A percentile compares a stretch with the other conserved stretches of the same genome.
Evolutionary conservation across 1,284 basidiomycete species (phyloP).

Genomic region (Coniferiporia sulphurascens): DNA sequence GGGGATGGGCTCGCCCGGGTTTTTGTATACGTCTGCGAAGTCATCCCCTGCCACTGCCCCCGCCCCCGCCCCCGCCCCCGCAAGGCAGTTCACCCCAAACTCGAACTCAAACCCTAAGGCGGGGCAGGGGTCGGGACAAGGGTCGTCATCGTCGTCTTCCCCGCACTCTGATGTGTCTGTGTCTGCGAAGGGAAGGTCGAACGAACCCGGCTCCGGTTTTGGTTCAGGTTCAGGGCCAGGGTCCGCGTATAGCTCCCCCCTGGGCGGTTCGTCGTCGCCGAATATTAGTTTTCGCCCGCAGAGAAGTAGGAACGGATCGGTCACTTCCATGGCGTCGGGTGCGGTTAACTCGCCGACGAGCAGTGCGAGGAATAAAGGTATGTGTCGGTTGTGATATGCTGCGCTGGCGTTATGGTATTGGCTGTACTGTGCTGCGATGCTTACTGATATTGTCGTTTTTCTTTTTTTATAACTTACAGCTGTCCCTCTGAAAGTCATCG

Average conservation of each 20-base stretch:
- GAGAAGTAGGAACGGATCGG: background rate
- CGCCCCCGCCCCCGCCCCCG: background rate
- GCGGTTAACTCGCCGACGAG: background rate
- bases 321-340: background rate
- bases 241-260: background rate
- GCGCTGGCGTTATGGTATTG: background rate
- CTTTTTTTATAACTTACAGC: background rate
- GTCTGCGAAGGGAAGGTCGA: background rate
- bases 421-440: background rate
- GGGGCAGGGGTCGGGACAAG: background rate
- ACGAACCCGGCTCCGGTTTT: too few species aligned
- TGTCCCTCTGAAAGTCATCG: background rate
- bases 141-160: background rate
- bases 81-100: background rate
- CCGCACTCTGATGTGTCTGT: background rate
- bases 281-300: background rate
- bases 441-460: background rate
- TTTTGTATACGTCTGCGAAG: background rate
- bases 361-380: background rate
- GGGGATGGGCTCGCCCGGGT: slow-evolving; percentile 1
- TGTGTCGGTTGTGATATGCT: too few species aligned
- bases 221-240: too few species aligned
- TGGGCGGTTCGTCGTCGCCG: background rate
- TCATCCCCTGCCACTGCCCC: background rate
- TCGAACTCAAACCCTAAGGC: background rate